Conservation (phyloP, 257 asterid species). For the Solanum medicagineum region DNA sequence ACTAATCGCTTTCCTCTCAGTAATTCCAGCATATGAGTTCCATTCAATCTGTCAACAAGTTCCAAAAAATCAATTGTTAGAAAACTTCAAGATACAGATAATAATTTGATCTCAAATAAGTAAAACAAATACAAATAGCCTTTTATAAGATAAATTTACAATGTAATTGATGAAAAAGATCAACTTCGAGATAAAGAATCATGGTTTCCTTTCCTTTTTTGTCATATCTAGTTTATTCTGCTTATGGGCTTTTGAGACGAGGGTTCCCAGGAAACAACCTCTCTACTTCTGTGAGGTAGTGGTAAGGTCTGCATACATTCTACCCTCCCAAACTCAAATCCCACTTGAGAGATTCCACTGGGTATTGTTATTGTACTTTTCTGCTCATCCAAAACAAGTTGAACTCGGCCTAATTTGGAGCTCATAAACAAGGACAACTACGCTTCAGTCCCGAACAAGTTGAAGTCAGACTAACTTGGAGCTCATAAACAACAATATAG, state of each 20-base stretch:
- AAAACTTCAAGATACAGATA: neutral
- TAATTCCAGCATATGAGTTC: constrained; percentile 43
- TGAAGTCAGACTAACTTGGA: neutral
- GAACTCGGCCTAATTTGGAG: neutral
- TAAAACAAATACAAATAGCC: neutral
- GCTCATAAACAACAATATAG: no score
- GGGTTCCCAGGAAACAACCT: no score
- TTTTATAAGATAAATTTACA: neutral
- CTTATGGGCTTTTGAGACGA: no score
- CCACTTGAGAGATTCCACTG: no score
- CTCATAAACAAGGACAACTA: neutral
- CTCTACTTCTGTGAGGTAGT: no score
- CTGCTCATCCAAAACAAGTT: neutral
- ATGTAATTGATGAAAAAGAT: neutral
- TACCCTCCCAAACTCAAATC: no score
- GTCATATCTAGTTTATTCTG: no score
- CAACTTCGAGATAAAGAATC: neutral
- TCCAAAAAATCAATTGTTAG: neutral
- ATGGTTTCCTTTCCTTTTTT: neutral
- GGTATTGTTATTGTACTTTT: no score
- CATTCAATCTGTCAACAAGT: constrained; percentile 36
- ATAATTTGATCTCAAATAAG: neutral
- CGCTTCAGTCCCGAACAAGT: neutral
- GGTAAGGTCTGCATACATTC: no score
- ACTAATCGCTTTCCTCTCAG: constrained; percentile 54